Conservation (phyloP, 1,284 basidiomycete species). For the Irpex sp. region DNA sequence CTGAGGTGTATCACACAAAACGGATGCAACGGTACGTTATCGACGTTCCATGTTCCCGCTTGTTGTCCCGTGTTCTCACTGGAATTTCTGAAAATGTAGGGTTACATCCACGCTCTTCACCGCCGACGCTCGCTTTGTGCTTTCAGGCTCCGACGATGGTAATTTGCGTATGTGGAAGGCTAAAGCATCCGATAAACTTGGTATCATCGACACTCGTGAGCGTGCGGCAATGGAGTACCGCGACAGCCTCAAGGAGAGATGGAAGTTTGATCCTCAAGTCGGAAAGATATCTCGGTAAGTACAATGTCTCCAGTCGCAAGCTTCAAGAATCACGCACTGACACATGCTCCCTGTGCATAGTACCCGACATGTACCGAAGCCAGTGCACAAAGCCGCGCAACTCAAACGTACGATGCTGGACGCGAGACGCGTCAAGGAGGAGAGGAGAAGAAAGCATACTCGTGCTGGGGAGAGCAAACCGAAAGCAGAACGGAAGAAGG, state of each 20-base stretch:
- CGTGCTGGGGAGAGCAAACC: slow-evolving; percentile 86
- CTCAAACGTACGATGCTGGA: slow-evolving; percentile 95
- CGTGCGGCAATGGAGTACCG: slow-evolving; percentile 92
- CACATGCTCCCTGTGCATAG: slow-evolving; percentile 33
- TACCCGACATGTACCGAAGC: slow-evolving; percentile 85
- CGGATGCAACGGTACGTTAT: slow-evolving; percentile 87
- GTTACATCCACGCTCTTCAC: slow-evolving; percentile 79
- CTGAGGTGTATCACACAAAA: slow-evolving; percentile 97
- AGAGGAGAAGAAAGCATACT: slow-evolving; percentile 85
- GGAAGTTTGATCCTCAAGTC: slow-evolving; percentile 84
- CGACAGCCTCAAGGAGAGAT: slow-evolving; percentile 83
- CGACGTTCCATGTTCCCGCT: not conserved
- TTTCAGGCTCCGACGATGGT: slow-evolving; percentile 95
- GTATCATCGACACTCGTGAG: slow-evolving; percentile 89
- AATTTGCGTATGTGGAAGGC: slow-evolving; percentile 98
- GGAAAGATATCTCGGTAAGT: slow-evolving; percentile 77
- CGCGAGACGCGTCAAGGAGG: slow-evolving; percentile 88
- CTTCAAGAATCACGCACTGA: slow-evolving; percentile 2
- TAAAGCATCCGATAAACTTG: slow-evolving; percentile 89
- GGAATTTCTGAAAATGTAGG: slow-evolving; percentile 35
- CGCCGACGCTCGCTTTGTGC: slow-evolving; percentile 88
- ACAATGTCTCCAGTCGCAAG: not conserved
- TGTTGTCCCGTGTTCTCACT: not conserved
- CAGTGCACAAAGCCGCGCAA: slow-evolving; percentile 83
- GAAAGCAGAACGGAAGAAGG: slow-evolving; percentile 87